A percentile compares a stretch with the other conserved stretches of the same genome.
These are phyloP conservation scores for Posidonia oceanica DNA, from an alignment of 116 monocot species.

Conservation along the genomic window DNA sequence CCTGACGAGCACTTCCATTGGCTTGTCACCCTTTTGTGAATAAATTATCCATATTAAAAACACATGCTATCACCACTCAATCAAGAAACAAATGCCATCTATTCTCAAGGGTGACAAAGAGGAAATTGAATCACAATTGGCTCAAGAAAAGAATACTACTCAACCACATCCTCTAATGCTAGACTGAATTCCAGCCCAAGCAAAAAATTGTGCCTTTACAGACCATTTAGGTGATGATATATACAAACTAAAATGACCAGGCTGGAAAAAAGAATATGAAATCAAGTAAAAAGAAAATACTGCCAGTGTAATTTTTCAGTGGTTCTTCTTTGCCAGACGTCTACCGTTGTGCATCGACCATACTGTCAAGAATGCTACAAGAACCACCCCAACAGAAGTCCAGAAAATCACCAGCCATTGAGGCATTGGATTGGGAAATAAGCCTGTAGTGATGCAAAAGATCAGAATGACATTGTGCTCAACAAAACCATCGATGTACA, in stretches of 20 bases:
- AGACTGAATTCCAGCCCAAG: background rate
- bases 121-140: too few species aligned
- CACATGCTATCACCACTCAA: too few species aligned
- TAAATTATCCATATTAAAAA: too few species aligned
- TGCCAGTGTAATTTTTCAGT: slow-evolving; percentile 12
- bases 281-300: background rate
- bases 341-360: slow-evolving; percentile 73
- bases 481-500: background rate
- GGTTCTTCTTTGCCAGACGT: slow-evolving; percentile 43
- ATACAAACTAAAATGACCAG: slow-evolving; percentile 7
- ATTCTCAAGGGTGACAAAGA: too few species aligned
- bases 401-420: slow-evolving; percentile 65
- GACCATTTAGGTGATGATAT: slow-evolving; percentile 5
- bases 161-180: slow-evolving; percentile 1
- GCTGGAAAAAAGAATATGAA: slow-evolving; percentile 5
- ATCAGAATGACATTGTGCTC: background rate
- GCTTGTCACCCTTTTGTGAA: too few species aligned
- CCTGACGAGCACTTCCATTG: too few species aligned
- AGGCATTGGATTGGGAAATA: slow-evolving; percentile 77
- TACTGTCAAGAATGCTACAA: slow-evolving; percentile 43
- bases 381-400: slow-evolving; percentile 31
- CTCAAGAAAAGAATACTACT: too few species aligned
- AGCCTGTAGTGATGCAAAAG: slow-evolving; percentile 28
- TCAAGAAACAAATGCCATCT: too few species aligned
- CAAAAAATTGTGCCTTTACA: slow-evolving; percentile 2